phyloP scores from a whole-genome alignment of 352 stramenopile genomes.

The Phytophthora tentaculata region DNA sequence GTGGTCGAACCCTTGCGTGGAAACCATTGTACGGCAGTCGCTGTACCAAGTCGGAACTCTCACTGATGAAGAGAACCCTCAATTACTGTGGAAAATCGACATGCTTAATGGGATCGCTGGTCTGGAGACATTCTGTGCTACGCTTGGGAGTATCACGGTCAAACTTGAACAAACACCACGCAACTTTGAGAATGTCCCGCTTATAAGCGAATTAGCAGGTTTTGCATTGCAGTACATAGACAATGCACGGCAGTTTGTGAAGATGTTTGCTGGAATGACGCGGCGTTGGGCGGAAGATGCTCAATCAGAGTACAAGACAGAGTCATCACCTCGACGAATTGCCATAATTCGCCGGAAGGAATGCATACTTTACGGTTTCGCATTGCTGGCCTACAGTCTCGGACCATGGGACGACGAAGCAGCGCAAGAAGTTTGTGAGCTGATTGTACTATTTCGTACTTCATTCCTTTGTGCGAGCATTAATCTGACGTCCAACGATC shows the following conservation, averaged over 20 bases:
- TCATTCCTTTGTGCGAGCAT: constrained; percentile 35
- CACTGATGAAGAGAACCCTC: constrained; percentile 30
- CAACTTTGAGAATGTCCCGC: constrained; percentile 34
- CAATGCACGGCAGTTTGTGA: constrained; percentile 17
- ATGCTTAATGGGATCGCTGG: constrained; percentile 24
- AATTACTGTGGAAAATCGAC: constrained; percentile 49
- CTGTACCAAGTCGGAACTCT: constrained; percentile 57
- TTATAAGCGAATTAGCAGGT: constrained; percentile 44
- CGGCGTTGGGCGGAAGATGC: constrained; percentile 39
- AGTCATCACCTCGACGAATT: constrained; percentile 19
- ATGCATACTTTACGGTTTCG: constrained; percentile 53
- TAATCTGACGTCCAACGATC: constrained; percentile 20
- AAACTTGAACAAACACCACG: constrained; percentile 41
- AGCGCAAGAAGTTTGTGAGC: constrained; percentile 43
- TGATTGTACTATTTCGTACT: constrained; percentile 56
- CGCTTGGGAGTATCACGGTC: constrained; percentile 22
- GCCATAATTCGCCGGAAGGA: constrained; percentile 42
- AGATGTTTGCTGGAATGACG: constrained; percentile 34
- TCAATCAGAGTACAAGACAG: constrained; percentile 4
- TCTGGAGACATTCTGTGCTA: constrained; percentile 25
- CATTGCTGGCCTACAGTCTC: constrained; percentile 40
- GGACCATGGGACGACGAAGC: constrained; percentile 17
- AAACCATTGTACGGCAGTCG: constrained; percentile 47
- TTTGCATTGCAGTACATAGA: constrained; percentile 42
- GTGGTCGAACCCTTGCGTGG: constrained; percentile 47